Base-by-base conservation (phyloP, 106 monocot species). In the Allium fistulosum region DNA sequence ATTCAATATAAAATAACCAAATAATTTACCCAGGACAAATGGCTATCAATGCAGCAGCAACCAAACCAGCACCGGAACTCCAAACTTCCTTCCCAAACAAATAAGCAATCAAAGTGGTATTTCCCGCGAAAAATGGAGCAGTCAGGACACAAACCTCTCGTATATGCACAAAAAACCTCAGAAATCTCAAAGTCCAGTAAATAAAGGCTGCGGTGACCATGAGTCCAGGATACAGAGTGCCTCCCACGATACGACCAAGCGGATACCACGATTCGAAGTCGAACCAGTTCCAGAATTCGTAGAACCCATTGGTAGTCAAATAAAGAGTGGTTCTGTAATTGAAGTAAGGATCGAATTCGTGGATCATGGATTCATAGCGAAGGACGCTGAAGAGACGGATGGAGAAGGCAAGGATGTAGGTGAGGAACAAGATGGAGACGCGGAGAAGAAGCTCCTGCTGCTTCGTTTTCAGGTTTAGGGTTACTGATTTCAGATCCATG, bases 281-380 rank as follows among this genome's bases (percentile, higher is more conserved):
- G 69, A 90, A 90, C 89, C 89, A 90, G 71, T 85, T 90, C 89
- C 89, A 90, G 85, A 90, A 90, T 69, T 90, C 89, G 70, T 62
- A 59, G 78, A 83, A 82, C 17, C 85, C 85, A 11, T 90, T 72
- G 11, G 65, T 46, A 55, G 80, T 75, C 70, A 90, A 85, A 71
- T 48, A 90, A 70, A 90, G 85, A 60, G 89, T 90, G 69, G 89
- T 90, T 46, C 89, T 81, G 80, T 90, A 90, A 65, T 90, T 90
- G 85, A 90, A 90, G 68, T 90, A 90, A 17, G 89, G 89, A 59
- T 90, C 89, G 80, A 90, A 90, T 75, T 90, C 89, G 80, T 90
- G 89, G 72, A 90, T 90, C 89, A 90, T 90, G 52, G 82, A 83
- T 75, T 90, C 89, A 58, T 85, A 90, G 67, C 89, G 82, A 47